Conservation (phyloP, 345 rosid genomes). For the Linum tenue region DNA sequence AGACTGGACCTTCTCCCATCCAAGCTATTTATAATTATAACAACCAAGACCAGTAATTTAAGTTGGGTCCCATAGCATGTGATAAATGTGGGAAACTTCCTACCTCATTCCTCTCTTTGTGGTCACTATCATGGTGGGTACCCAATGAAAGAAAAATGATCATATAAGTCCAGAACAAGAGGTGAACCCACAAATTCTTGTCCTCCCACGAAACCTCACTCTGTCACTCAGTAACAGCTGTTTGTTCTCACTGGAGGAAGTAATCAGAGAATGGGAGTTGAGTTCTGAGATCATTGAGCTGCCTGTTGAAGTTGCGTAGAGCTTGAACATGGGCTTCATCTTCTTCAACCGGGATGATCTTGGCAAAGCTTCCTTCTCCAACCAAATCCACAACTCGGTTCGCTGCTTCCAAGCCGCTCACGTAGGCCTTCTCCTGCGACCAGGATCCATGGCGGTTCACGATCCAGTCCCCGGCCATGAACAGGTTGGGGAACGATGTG, state of each 20-base stretch:
- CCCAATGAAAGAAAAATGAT: not conserved
- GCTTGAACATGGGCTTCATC: constrained; percentile 51
- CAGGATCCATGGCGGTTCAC: constrained; percentile 55
- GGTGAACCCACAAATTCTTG: not conserved
- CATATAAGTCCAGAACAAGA: not conserved
- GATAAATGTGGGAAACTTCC: not conserved
- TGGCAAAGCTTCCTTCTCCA: constrained; percentile 41
- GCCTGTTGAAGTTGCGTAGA: constrained; percentile 35
- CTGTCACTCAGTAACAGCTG: no score
- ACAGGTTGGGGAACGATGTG: constrained; percentile 46
- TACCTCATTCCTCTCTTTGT: not conserved
- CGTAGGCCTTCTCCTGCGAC: constrained; percentile 56
- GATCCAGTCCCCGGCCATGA: constrained; percentile 70
- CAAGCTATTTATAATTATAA: no score
- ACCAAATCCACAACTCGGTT: constrained; percentile 38
- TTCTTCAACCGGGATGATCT: constrained; percentile 42
- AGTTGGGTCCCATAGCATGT: not conserved
- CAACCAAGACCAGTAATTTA: not conserved
- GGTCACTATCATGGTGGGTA: not conserved
- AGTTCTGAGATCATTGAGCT: constrained; percentile 30
- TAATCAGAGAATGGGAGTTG: constrained; percentile 30
- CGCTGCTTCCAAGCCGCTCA: constrained; percentile 46
- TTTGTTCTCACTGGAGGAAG: constrained; percentile 14
- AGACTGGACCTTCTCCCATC: not conserved
- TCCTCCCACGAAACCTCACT: no score